These are phyloP conservation scores for Petunia hybrid DNA, from an alignment of 305 asterid genomes.

Conservation along the genomic window DNA sequence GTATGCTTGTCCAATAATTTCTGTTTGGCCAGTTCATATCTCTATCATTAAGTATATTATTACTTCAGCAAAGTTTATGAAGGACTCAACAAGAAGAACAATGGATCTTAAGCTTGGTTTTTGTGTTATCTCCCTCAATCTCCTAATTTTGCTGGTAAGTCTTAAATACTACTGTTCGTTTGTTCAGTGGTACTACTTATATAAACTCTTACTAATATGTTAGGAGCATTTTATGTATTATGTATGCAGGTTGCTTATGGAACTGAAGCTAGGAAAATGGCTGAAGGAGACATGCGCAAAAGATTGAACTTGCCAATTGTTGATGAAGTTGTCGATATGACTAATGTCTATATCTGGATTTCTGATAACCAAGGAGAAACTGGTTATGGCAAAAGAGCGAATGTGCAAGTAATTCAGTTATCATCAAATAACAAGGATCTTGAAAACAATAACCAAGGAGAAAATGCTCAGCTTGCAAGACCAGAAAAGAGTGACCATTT, in stretches of 20 bases:
- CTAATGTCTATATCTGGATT: conserved; percentile 7
- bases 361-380: conserved; percentile 31
- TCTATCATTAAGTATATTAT: not conserved
- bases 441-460: too few species aligned
- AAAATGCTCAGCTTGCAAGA: too few species aligned
- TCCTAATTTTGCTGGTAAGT: conserved; percentile 59
- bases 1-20: not conserved
- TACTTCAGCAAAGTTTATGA: not conserved
- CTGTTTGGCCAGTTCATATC: not conserved
- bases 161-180: not conserved
- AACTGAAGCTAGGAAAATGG: conserved; percentile 25
- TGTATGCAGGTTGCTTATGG: conserved; percentile 32
- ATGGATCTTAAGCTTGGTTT: conserved; percentile 50
- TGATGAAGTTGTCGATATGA: not conserved
- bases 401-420: too few species aligned
- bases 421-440: too few species aligned
- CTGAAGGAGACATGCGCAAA: conserved; percentile 3
- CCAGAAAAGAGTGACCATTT: too few species aligned
- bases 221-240: not conserved
- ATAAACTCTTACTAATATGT: not conserved
- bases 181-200: not conserved
- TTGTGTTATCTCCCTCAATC: conserved; percentile 43
- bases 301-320: not conserved
- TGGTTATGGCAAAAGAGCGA: too few species aligned
- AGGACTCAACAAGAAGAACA: not conserved